Percentiles rank a stretch among this genome's conserved stretches.
These are phyloP conservation scores for Phaseolus coccineus DNA, from an alignment of 331 rosid species.

Conservation along the genomic window DNA sequence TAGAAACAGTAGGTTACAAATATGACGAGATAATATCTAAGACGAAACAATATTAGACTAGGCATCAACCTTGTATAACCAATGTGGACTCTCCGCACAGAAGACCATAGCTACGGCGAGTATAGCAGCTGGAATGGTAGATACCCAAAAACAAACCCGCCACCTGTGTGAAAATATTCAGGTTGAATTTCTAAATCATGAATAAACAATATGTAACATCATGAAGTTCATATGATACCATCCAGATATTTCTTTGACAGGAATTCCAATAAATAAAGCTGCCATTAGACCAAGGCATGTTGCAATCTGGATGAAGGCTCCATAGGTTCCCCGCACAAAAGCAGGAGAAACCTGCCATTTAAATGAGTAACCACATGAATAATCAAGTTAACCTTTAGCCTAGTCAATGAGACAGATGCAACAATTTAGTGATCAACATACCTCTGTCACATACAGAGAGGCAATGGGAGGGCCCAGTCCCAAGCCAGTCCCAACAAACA, in stretches of 20 bases:
- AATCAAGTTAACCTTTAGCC: slow-evolving; percentile 27
- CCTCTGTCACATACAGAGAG: slow-evolving; percentile 92
- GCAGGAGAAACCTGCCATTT: slow-evolving; percentile 87
- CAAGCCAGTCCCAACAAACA: slow-evolving; percentile 96
- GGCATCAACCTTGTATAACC: slow-evolving; percentile 83
- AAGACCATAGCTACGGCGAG: slow-evolving; percentile 78
- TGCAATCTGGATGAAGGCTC: slow-evolving; percentile 93
- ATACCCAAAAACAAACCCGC: slow-evolving; percentile 95
- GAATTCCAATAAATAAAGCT: slow-evolving; percentile 89
- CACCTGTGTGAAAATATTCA: slow-evolving; percentile 67
- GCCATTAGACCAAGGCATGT: slow-evolving; percentile 95
- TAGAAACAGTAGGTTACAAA: slow-evolving; percentile 20
- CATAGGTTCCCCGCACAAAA: slow-evolving; percentile 91
- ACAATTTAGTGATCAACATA: slow-evolving; percentile 43
- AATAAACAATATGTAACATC: slow-evolving; percentile 22
- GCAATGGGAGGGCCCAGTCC: slow-evolving; percentile 92
- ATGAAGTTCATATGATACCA: slow-evolving; percentile 62
- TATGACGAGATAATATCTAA: slow-evolving; percentile 22
- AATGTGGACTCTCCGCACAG: slow-evolving; percentile 96
- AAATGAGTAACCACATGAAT: slow-evolving; percentile 39
- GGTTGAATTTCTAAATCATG: slow-evolving; percentile 41
- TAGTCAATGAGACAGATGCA: slow-evolving; percentile 36
- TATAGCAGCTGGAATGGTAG: slow-evolving; percentile 82
- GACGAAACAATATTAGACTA: slow-evolving; percentile 25
- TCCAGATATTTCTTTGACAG: slow-evolving; percentile 81